Base-by-base conservation (phyloP, 2,329 filamentous ascomycete genomes). In the Colletotrichum sp. region DNA sequence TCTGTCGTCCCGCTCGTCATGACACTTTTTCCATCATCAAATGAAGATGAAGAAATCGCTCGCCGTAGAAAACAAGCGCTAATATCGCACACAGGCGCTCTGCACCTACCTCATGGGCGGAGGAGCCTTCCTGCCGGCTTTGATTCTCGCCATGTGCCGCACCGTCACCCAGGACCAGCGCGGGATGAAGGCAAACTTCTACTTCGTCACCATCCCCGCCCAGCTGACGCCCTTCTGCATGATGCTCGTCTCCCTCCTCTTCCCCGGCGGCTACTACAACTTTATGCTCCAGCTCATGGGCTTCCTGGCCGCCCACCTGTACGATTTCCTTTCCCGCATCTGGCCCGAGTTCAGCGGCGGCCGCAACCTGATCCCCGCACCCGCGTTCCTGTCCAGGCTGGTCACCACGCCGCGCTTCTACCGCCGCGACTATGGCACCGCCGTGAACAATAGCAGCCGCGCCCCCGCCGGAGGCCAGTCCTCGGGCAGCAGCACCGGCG, bases 281-380 rank as follows among this genome's bases (percentile, higher is more conserved):
- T 89, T 94, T 13, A 80, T 94, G 70, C 79, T 92, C 6, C 92
- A 97, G 80, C 83, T 91, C 6, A 94, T 91, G 38, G 97, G 97
- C n/a, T 87, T 99, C 13, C 76, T 98, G 57, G 94, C 96, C 15
- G 96, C 96, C 6, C 97, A 99, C 82, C 80, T 97, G 24, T 98
- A 95, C 83, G 94, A 98, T 81, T 99, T 98, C 80, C 83, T 98
- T 64, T 95, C 94, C 3, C 90, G 94, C 63, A 89, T 98, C 55
- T 98, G 95, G 88, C 97, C 97, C 7, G 91, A 94, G 69, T 97
- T 97, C 80, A 96, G 95, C 36, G 94, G 94, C 70, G 97, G 97
- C 1, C 88, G 87, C 66, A 98, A 96, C 80, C 88, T 93, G 63
- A 87, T 98, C 43, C 87, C 88, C 16, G 97, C 95, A 0, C 97